These are phyloP conservation scores for Russula sp. DNA, from an alignment of 768 basidiomycete genomes.

Conservation along the genomic window DNA sequence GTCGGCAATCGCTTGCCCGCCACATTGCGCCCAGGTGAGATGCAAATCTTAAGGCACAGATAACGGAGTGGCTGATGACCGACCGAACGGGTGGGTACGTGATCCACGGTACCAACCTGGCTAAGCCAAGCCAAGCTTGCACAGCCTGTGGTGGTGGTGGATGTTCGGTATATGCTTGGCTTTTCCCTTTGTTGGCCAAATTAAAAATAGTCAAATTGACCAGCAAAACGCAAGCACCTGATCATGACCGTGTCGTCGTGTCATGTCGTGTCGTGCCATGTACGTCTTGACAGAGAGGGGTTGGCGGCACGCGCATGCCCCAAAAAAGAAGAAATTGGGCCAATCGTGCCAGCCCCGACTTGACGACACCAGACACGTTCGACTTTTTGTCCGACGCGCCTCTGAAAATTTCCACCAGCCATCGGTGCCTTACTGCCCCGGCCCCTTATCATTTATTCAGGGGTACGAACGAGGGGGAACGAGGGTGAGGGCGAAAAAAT, in stretches of 20 bases:
- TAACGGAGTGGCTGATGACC: neutral
- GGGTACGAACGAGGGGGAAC: neutral
- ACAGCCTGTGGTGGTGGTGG: neutral
- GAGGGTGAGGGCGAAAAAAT: neutral
- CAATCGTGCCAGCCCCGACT: too few species aligned
- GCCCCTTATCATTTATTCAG: neutral
- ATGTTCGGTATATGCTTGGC: too few species aligned
- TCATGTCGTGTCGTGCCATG: too few species aligned
- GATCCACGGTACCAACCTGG: neutral
- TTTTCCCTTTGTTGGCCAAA: neutral
- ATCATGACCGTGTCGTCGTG: too few species aligned
- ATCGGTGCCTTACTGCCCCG: neutral
- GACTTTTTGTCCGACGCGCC: neutral
- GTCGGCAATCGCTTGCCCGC: neutral
- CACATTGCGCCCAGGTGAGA: neutral
- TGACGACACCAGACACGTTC: neutral
- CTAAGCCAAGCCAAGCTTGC: too few species aligned
- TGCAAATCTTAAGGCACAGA: conserved; percentile 1
- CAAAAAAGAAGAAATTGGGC: too few species aligned
- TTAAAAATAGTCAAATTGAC: neutral
- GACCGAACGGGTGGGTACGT: neutral
- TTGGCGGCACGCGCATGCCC: too few species aligned
- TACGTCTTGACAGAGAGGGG: too few species aligned
- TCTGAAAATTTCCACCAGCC: neutral
- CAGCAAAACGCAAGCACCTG: too few species aligned